Conservation (phyloP, 2,329 filamentous ascomycete genomes). For the Plectosphaerella sp. region DNA sequence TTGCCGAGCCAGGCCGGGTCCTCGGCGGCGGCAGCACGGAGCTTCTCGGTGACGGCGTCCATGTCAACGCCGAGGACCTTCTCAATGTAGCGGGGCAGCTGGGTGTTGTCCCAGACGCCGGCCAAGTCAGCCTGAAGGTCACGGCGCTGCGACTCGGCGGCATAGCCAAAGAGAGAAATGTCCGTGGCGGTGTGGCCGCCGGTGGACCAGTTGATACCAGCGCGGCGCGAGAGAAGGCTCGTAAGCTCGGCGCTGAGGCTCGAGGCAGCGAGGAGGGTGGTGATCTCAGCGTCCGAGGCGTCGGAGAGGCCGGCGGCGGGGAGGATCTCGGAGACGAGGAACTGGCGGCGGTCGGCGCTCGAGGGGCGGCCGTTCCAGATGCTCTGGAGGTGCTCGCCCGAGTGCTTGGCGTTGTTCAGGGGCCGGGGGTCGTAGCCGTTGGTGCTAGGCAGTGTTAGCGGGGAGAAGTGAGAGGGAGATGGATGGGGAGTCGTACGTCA, state of each 20-base stretch:
- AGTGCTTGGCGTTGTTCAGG: slow-evolving; percentile 21
- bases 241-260: slow-evolving; percentile 21
- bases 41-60: slow-evolving; percentile 12
- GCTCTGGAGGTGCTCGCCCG: slow-evolving; percentile 21
- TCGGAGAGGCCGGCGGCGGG: slow-evolving; percentile 24
- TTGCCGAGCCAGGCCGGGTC: slow-evolving; percentile 18
- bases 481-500: slow-evolving; percentile 15
- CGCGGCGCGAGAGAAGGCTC: slow-evolving; percentile 17
- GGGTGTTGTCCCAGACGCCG: slow-evolving; percentile 19
- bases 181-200: slow-evolving; percentile 20
- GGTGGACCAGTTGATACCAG: slow-evolving; percentile 18
- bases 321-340: slow-evolving; percentile 21
- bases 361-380: slow-evolving; percentile 20
- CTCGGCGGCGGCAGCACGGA: slow-evolving; percentile 10
- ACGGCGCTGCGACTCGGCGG: slow-evolving; percentile 9
- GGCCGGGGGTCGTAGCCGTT: slow-evolving; percentile 28
- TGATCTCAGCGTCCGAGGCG: slow-evolving; percentile 21
- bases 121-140: slow-evolving; percentile 14
- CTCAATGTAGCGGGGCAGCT: slow-evolving; percentile 19
- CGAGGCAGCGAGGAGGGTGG: slow-evolving; percentile 19
- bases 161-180: slow-evolving; percentile 29
- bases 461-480: no score
- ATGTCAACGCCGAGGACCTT: slow-evolving; percentile 16
- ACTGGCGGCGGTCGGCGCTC: slow-evolving; percentile 22
- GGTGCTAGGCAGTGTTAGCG: slow-evolving; percentile 8